Evolutionary conservation across 2,329 filamentous ascomycete genomes (phyloP), one percentile per base, ranked within the genome.

Genomic region (Exophiala sp.): DNA sequence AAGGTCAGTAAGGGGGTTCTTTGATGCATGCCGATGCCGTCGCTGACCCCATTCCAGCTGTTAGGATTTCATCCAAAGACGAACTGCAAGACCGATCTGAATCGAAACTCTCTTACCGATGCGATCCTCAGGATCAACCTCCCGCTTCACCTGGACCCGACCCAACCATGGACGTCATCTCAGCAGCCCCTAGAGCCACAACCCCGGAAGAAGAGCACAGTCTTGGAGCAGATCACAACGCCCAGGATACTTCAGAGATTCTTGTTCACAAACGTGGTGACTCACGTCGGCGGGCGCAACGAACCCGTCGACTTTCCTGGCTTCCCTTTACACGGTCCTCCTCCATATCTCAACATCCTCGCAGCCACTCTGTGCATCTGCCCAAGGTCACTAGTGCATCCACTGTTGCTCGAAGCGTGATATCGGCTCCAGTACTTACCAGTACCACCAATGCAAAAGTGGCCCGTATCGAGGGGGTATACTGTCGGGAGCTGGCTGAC

Each of bases 361-460:
- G 52, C 18, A 59, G 57, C 35, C 38, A 34, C 13, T 58, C 58
- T 27, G 23, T 50, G 21, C 52, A 56, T 7, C 52, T 61, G 16
- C 53, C 57, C 21, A 53, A 58, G 32, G 47, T 44, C 18, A 24
- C 41, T 13, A 60, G 54, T 48, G 45, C 57, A 11, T 57, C 59
- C 18, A 57, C 59, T 4, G 50, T 60, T 42, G 50, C 55, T 22
- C 53, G 49, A 32, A 60, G 59, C 37, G 46, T 56, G n/a, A 60
- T 60, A 6, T 58, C 58, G 23, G 51, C 50, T 35, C 59, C 59
- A n/a, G 43, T 58, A 22, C 55, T 61, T 16, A 60, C 56, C 24
- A 61, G 58, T 32, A 60, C 59, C 19, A 58, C 58, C 35, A 61
- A 61, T 39, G 45, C 50, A 43, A 39, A 50, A 22, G 57, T 61